Conservation (phyloP, 306 rosid species). For the Luffa acutangula region DNA sequence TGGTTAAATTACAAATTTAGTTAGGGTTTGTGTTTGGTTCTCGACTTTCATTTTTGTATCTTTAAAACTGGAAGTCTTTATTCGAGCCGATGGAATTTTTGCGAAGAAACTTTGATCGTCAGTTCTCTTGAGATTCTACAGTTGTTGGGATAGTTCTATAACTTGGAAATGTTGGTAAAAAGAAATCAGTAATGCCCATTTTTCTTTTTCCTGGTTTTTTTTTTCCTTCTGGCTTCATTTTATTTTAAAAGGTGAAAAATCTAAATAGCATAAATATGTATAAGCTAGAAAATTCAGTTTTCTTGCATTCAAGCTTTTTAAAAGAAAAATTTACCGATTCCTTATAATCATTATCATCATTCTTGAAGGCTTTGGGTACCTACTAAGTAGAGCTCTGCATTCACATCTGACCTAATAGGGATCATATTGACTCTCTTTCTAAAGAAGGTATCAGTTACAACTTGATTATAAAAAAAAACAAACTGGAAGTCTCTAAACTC, state of each 20-base stretch:
- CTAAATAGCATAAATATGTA: not conserved
- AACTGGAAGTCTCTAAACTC: too few relatives aligned
- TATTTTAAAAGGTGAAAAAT: not conserved
- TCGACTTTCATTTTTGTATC: too few relatives aligned
- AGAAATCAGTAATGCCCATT: not conserved
- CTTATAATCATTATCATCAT: not conserved
- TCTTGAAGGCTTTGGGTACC: not conserved
- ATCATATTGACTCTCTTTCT: not conserved
- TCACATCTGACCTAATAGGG: not conserved
- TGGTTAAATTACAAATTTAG: too few relatives aligned
- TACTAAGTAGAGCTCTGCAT: not conserved
- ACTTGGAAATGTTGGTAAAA: constrained; percentile 89
- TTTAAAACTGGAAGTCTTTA: too few relatives aligned
- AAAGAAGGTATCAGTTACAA: not conserved
- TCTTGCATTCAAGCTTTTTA: not conserved
- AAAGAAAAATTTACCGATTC: not conserved
- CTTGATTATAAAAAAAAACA: not conserved
- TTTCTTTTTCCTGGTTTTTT: not conserved
- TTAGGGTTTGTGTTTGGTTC: too few relatives aligned
- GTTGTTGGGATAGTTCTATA: constrained; percentile 88
- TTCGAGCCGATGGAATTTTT: constrained; percentile 91
- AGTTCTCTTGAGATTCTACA: constrained; percentile 84
- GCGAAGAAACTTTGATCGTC: constrained; percentile 65
- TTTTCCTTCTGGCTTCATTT: not conserved
- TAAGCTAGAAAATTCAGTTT: not conserved